Base-by-base conservation (phyloP, 208 protist genomes). In the Wallacemonas sp. region DNA sequence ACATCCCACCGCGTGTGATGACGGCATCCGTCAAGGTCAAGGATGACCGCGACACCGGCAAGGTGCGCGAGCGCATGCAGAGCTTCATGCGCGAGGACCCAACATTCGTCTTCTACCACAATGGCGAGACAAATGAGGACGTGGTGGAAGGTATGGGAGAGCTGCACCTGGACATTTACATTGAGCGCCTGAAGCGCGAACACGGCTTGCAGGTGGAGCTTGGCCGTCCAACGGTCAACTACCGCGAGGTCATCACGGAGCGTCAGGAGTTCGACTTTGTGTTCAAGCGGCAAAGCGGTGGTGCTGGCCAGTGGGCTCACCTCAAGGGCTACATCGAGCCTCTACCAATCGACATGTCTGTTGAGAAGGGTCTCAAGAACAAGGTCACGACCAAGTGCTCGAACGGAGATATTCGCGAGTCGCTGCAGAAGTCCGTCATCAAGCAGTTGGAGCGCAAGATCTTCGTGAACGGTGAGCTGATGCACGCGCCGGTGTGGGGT, bases 251-350 rank as follows among this genome's bases (percentile, higher is more conserved):
- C 38, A 92, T 98, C 73, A 97, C 87, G 8, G 74, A 87, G 58
- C 48, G 79, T 24, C 87, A 95, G 54, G 80, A 94, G 29, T 99
- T 98, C 76, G 87, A 99, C 67, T 99, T 98, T 78, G 91, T 97
- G 30, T 98, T 99, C 82, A 99, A 99, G 88, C 98, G 99, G 60
- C 98, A 99, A 88, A 96, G 91, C 74, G 98, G 98, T 81, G 98
- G 98, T 66, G 78, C 95, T 9, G 98, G 98, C 30, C 98, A 99
- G 85, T 99, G 97, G 87, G 98, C 94, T 6, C 94, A 98, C 41
- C 70, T 99, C 30, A 96, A 97, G 71, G 97, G 97, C 50, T 94
- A 89, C 71, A 76, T 98, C 59, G 93, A 95, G 78, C 85, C 92
- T 34, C 79, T 97, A 39, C 52, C 76, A 3, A 94, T 97, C 66